These are phyloP conservation scores for Aspergillus wentii DNA, from an alignment of 495 filamentous ascomycete species.

Conservation along the genomic window DNA sequence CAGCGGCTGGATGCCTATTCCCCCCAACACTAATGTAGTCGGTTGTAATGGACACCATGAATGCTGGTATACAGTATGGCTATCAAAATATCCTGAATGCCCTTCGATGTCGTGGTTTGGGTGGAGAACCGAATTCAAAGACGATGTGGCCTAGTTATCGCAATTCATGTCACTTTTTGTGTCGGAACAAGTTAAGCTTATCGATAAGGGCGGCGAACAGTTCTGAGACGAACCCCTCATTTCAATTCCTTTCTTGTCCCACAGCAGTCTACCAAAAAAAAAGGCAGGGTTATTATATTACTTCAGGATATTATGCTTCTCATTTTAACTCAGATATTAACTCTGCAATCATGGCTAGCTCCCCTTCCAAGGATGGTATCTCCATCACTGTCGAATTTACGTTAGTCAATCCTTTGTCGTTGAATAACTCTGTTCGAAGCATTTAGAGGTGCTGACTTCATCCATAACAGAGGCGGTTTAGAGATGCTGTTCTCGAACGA, in stretches of 20 bases:
- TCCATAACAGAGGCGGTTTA: constrained; percentile 70
- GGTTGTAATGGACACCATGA: constrained; percentile 41
- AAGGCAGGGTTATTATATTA: no score
- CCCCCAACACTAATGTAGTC: constrained; percentile 80
- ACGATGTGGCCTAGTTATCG: no score
- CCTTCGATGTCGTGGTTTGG: no score
- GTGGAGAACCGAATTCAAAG: no score
- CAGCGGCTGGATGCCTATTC: constrained; percentile 82
- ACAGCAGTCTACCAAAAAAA: no score
- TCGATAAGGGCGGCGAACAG: constrained; percentile 36
- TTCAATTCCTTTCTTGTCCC: not conserved
- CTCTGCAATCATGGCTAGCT: constrained; percentile 6
- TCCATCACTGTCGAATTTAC: constrained; percentile 69
- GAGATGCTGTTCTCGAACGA: constrained; percentile 89
- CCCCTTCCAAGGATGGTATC: constrained; percentile 20
- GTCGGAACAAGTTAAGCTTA: constrained; percentile 31
- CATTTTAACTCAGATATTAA: not conserved
- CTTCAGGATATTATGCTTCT: no score
- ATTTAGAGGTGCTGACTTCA: constrained; percentile 9
- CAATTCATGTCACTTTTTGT: constrained; percentile 20
- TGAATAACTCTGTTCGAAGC: not conserved
- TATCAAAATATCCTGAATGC: not conserved
- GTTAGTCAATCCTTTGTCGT: constrained; percentile 39
- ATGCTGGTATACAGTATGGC: constrained; percentile 1
- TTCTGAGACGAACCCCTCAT: constrained; percentile 6